Percentiles rank a stretch among this genome's conserved stretches.
These are phyloP conservation scores for Solanum clarkiae DNA, from an alignment of 257 asterid species.

Conservation along the genomic window DNA sequence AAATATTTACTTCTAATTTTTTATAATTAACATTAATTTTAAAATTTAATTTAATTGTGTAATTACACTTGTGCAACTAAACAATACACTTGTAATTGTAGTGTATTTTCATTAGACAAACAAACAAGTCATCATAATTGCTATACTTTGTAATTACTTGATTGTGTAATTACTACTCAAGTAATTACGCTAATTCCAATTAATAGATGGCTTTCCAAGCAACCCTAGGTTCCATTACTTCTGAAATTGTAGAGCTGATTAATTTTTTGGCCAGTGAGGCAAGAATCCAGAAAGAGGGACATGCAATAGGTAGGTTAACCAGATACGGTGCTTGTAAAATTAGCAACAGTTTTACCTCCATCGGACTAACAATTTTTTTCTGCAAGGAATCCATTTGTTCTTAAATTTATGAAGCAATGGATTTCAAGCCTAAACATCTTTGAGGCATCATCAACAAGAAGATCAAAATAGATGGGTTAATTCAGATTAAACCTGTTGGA, in stretches of 20 bases:
- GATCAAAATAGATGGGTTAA: neutral
- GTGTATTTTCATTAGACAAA: neutral
- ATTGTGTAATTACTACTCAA: neutral
- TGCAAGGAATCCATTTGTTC: neutral
- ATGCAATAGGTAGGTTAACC: neutral
- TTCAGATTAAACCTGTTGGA: neutral
- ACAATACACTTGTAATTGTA: neutral
- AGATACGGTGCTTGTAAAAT: neutral
- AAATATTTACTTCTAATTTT: too few species aligned
- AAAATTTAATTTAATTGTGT: neutral
- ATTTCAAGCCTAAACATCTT: neutral
- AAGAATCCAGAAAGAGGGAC: neutral
- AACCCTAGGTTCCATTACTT: neutral
- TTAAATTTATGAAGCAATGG: neutral
- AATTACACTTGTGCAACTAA: neutral
- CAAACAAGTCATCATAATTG: neutral
- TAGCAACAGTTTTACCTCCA: neutral
- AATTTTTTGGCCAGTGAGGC: neutral
- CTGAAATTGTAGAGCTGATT: neutral
- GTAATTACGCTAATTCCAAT: neutral
- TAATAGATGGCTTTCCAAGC: neutral
- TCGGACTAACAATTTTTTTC: neutral
- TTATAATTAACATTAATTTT: too few species aligned
- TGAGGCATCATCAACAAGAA: neutral
- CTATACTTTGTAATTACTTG: neutral